These are phyloP conservation scores for Macaranga tanarius DNA, from an alignment of 441 rosid genomes.

Conservation along the genomic window DNA sequence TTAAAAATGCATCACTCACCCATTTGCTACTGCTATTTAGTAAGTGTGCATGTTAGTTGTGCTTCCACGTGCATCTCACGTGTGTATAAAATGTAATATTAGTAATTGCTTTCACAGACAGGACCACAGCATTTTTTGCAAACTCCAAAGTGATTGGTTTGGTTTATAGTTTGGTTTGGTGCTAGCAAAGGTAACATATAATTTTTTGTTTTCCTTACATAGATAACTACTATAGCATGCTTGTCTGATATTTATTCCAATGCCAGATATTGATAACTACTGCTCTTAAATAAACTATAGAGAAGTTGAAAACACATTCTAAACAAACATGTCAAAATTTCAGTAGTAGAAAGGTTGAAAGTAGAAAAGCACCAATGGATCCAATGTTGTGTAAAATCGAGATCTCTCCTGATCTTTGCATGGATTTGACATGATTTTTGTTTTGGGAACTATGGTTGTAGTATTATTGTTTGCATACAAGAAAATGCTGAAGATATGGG, in stretches of 20 bases:
- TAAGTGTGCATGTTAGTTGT: conserved; percentile 9
- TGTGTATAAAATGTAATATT: background rate
- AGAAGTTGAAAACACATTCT: background rate
- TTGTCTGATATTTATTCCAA: background rate
- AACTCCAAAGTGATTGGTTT: conserved; percentile 3
- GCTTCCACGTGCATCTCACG: conserved; percentile 20
- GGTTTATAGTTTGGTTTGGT: background rate
- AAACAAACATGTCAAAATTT: background rate
- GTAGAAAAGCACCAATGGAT: no score
- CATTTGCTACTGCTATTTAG: background rate
- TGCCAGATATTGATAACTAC: background rate
- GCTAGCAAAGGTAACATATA: background rate
- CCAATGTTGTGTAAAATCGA: no score
- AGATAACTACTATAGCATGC: background rate
- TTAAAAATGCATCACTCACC: conserved; percentile 6
- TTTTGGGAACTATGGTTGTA: no score
- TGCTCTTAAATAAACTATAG: background rate
- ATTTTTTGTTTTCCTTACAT: background rate
- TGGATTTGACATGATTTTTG: no score
- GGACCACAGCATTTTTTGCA: background rate
- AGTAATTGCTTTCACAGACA: conserved; percentile 14
- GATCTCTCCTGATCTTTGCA: no score
- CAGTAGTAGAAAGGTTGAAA: background rate
- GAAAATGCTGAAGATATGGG: no score
- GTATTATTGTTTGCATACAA: no score